Evolutionary conservation across 2,329 filamentous ascomycete species (phyloP).

Genomic region (Epichloe hybrida): DNA sequence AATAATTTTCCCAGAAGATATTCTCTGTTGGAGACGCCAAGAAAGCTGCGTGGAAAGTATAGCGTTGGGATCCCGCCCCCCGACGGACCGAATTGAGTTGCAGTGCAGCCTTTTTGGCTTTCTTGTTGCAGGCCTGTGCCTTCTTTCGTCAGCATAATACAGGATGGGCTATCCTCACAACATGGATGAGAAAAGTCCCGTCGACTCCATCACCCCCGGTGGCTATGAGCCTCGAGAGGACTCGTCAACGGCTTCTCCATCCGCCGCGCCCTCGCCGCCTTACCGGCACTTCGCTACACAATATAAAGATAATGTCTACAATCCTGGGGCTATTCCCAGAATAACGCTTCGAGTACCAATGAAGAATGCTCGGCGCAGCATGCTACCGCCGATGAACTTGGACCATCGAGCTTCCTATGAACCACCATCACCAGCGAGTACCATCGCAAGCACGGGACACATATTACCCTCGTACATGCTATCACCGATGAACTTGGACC

Average conservation of each 20-base stretch:
- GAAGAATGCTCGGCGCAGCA: slow-evolving; percentile 15
- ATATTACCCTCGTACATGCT: slow-evolving; percentile 2
- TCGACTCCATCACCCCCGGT: neutral
- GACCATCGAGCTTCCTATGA: slow-evolving; percentile 7
- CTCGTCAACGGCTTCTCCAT: slow-evolving; percentile 12
- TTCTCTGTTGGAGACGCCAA: neutral
- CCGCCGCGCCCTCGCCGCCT: slow-evolving; percentile 16
- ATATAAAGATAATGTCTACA: slow-evolving; percentile 13
- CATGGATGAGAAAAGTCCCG: neutral
- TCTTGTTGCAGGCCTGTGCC: neutral
- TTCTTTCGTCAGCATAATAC: neutral
- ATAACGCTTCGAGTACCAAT: slow-evolving; percentile 17
- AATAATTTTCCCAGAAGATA: neutral
- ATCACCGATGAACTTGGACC: neutral
- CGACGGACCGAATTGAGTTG: too few species aligned
- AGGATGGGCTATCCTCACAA: neutral
- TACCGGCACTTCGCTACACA: slow-evolving; percentile 22
- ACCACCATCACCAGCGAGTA: slow-evolving; percentile 12
- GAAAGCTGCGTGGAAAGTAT: neutral
- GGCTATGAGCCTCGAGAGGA: slow-evolving; percentile 4
- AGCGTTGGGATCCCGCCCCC: neutral
- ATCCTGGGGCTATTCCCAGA: slow-evolving; percentile 10
- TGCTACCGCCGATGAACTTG: neutral
- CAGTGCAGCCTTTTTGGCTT: too few species aligned
- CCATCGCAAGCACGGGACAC: slow-evolving; percentile 5